Evolutionary conservation across 805 yeast genomes (phyloP), one percentile per base, ranked within the genome.

Genomic region (Saturnispora bothae): DNA sequence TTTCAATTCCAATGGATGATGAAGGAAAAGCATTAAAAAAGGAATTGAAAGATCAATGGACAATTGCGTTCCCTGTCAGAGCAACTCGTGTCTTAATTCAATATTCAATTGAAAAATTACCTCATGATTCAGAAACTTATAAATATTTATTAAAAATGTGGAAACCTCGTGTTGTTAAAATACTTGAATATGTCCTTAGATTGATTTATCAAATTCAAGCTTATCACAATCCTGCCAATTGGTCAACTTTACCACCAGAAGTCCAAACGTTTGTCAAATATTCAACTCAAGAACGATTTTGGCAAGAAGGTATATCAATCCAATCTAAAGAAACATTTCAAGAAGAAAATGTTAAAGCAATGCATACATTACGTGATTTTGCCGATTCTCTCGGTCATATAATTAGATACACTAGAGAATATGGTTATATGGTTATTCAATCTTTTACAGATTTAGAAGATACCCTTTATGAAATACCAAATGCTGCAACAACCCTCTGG

Each of bases 321-420:
- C 95, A 92, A 59, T 78, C 95, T 2, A 81, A 84, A 51, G 97
- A 92, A 54, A 86, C 92, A 25, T 94, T 92, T 48, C 79, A 92
- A 45, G 95, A 83, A 54, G 97, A 92, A 54, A 86, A 78, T 51
- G 94, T 84, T 41, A 85, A 82, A 54, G 97, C 98, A 0, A 84
- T 92, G 66, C 81, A 82, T 46, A 88, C 98, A 0, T 63, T 92
- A 41, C 71, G 97, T 47, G 98, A 92, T 60, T 92, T 92, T 66
- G 97, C 98, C 0, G 97, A 94, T 56, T 82, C 95, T 12, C 94
- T 92, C 12, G 99, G 98, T 14, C 96, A 92, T 57, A 83, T 85
- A 51, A 79, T 92, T 13, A 69, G 98, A 50, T 92, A 94, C 53
- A 92, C 98, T 0, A 73, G 98, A 48, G 98, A 92, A 58, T 92